Percentiles rank a stretch among this genome's conserved stretches.
Evolutionary conservation across 805 yeast species (phyloP).

Genomic region (Blastobotrys americana): DNA sequence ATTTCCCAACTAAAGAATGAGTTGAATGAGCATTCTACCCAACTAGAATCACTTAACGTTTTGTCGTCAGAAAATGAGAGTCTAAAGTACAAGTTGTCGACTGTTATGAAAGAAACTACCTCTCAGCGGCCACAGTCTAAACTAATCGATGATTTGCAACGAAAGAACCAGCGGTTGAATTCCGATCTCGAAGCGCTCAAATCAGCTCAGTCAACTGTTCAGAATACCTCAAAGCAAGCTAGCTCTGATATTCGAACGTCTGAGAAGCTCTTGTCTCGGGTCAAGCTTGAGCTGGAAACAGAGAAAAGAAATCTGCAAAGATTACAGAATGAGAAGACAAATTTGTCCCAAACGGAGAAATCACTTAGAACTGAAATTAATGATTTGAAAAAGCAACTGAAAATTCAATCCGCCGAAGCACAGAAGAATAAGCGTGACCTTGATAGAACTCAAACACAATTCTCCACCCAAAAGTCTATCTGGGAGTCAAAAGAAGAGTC

Average conservation of each 20-base stretch:
- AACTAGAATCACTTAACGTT: background rate
- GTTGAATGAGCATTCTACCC: background rate
- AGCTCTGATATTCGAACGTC: background rate
- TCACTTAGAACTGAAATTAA: constrained; percentile 9
- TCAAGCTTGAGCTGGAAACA: constrained; percentile 8
- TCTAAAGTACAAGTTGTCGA: background rate
- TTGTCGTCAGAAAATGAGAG: background rate
- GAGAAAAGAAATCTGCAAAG: constrained; percentile 3
- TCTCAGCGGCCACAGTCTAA: background rate
- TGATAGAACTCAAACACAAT: constrained; percentile 6
- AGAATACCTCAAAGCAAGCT: background rate
- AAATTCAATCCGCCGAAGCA: constrained; percentile 5
- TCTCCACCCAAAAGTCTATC: constrained; percentile 11
- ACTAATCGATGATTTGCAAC: constrained; percentile 5
- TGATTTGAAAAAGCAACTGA: constrained; percentile 11
- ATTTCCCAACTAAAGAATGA: background rate
- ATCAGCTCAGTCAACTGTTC: background rate
- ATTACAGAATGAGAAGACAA: constrained; percentile 8
- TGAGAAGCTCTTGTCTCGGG: constrained; percentile 5
- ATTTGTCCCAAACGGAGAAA: constrained; percentile 8
- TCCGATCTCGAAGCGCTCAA: constrained; percentile 4
- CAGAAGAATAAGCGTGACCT: constrained; percentile 12
- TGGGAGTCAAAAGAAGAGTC: constrained; percentile 14
- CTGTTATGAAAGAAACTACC: background rate
- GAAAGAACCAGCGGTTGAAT: constrained; percentile 1